Percentiles rank a stretch among this genome's conserved stretches.
Conservation (phyloP, 371 early-diverging fungal species). For the Mucor racemosus region DNA sequence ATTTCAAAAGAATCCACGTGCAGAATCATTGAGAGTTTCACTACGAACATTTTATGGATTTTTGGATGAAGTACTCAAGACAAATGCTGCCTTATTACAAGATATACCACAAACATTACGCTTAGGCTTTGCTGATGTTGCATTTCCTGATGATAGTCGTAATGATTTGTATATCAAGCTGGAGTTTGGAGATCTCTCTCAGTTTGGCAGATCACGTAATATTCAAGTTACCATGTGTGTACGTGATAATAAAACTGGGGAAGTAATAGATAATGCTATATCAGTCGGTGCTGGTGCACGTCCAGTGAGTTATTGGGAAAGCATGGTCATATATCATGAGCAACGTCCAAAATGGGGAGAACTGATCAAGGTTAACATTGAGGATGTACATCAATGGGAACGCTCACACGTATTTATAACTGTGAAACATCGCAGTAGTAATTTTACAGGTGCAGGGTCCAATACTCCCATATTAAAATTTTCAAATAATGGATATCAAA, state of each 20-base stretch:
- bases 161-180: constrained; percentile 74
- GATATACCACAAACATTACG: constrained; percentile 57
- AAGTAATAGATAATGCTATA: constrained; percentile 62
- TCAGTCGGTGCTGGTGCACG: constrained; percentile 58
- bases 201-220: constrained; percentile 58
- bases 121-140: constrained; percentile 71
- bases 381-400: constrained; percentile 53
- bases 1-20: constrained; percentile 52
- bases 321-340: constrained; percentile 69
- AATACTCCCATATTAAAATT: constrained; percentile 3
- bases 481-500: constrained; percentile 5
- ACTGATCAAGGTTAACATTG: constrained; percentile 63
- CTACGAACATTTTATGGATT: constrained; percentile 57
- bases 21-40: constrained; percentile 60
- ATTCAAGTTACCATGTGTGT: constrained; percentile 69
- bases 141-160: constrained; percentile 63
- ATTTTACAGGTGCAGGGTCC: constrained; percentile 23
- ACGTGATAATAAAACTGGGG: constrained; percentile 59
- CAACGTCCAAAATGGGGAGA: constrained; percentile 73
- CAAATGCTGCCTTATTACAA: constrained; percentile 53
- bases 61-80: constrained; percentile 49
- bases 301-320: constrained; percentile 58
- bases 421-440: constrained; percentile 57
- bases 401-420: constrained; percentile 66
- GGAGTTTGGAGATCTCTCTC: constrained; percentile 64